phyloP scores from a whole-genome alignment of 192 early-diverging fungal species.

The Coemansia sp. region DNA sequence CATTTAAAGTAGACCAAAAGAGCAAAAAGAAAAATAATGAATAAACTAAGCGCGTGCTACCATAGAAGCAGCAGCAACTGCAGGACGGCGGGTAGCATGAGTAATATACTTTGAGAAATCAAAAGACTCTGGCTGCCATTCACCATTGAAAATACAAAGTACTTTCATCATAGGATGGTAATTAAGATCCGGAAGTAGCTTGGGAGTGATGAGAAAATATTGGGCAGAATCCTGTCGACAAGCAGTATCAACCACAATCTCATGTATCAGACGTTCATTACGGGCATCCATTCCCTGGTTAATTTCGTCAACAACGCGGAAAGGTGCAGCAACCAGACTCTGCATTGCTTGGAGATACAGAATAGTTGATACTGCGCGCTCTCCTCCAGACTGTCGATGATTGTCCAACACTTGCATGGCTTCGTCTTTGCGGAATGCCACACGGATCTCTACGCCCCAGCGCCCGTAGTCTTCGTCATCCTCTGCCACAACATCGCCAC shows the following conservation, averaged over 20 bases:
- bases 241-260: slow-evolving; percentile 81
- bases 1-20: too few species aligned
- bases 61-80: slow-evolving; percentile 1
- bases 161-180: slow-evolving; percentile 93
- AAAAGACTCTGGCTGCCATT: slow-evolving; percentile 71
- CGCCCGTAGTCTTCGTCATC: slow-evolving; percentile 80
- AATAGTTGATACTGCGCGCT: slow-evolving; percentile 94
- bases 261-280: slow-evolving; percentile 95
- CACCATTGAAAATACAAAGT: slow-evolving; percentile 92
- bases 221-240: slow-evolving; percentile 58
- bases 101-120: slow-evolving; percentile 41
- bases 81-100: slow-evolving; percentile 15
- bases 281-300: slow-evolving; percentile 99
- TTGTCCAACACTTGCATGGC: slow-evolving; percentile 79
- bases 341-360: slow-evolving; percentile 95
- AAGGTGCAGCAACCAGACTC: slow-evolving; percentile 78
- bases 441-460: slow-evolving; percentile 94
- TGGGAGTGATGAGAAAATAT: slow-evolving; percentile 99
- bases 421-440: slow-evolving; percentile 88
- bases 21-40: neutral
- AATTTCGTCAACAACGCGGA: slow-evolving; percentile 99
- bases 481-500: slow-evolving; percentile 66
- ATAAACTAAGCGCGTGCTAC: neutral
- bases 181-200: slow-evolving; percentile 87
- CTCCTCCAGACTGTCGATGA: slow-evolving; percentile 95